Base-by-base conservation (phyloP, 192 early-diverging fungal species). In the Rhizophagus prolifer region DNA sequence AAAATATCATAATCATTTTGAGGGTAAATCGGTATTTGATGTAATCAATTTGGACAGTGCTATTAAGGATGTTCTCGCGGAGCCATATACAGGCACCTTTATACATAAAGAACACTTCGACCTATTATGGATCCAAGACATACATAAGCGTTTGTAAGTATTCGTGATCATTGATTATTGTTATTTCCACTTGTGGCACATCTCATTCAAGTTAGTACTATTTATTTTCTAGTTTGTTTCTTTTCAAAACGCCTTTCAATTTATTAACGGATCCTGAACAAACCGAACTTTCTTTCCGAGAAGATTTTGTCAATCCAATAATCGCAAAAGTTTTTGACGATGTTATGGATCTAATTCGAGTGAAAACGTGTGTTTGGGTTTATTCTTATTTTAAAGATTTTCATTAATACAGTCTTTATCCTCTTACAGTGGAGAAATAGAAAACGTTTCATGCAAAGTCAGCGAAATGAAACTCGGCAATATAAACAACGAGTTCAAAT, bases 301-400 rank as follows among this genome's bases (percentile, higher is more conserved):
- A 70, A 70, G 47, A 70, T 70, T 70, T 70, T 70, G 69, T 70
- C 41, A 70, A 70, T 70, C 69, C 69, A 46, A 70, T 70, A 50
- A 70, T 70, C 23, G 69, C 47, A 50, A 47, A 70, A 47, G 69
- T 70, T 70, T 70, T 70, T 70, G 69, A 70, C 19, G 47, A 47
- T 13, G n/a, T 70, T 8, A 70, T 47, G 69, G 69, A 70, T 34
- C 47, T 70, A 70, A 70, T 50, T 54, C 41, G 47, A 30, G 69
- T 70, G 47, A 70, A 70, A 9, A 70, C 44, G 47, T 70, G 47
- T 19, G 44, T 65, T 65, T 34, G 63, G 31, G 31, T 65, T 65
- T 6, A 65, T 65, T 65, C 63, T 65, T 65, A 16, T 62, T 47
- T 8, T 19, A 31, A 65, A 65, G 14, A 65, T 31, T 65, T 65